Evolutionary conservation across 306 rosid genomes (phyloP).

Genomic region (Dryas octopetala): DNA sequence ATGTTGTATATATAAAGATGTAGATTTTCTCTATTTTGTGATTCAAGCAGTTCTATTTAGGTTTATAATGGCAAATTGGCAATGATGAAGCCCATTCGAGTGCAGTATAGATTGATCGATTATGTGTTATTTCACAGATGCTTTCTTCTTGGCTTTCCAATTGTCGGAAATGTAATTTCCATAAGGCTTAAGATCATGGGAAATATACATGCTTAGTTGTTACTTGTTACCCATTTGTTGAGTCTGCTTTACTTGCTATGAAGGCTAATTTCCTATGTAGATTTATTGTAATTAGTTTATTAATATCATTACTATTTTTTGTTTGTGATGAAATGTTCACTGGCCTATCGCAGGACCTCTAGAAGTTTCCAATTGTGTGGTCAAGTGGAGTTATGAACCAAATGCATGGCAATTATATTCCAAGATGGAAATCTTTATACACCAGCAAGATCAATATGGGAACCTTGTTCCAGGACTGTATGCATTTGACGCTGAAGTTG

Average conservation of each 20-base stretch:
- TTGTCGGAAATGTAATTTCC: no score
- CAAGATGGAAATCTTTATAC: constrained; percentile 69
- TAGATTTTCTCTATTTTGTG: background rate
- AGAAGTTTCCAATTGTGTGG: constrained; percentile 61
- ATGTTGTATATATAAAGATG: background rate
- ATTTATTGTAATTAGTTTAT: background rate
- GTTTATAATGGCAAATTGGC: background rate
- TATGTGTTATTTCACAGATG: background rate
- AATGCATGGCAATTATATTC: constrained; percentile 83
- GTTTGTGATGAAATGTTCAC: background rate
- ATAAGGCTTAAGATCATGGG: no score
- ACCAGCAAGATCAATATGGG: constrained; percentile 67
- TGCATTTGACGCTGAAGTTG: constrained; percentile 75
- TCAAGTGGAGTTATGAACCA: constrained; percentile 63
- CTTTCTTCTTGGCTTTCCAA: background rate
- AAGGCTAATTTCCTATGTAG: background rate
- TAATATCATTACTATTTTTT: background rate
- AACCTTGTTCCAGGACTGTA: constrained; percentile 73
- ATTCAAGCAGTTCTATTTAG: background rate
- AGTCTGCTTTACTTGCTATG: background rate
- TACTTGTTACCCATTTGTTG: background rate
- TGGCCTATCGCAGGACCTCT: constrained; percentile 50
- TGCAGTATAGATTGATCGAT: background rate
- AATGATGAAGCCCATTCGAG: background rate
- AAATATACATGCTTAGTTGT: background rate